Evolutionary conservation across 257 asterid species (phyloP).

Genomic region (Solanum medicagineum): DNA sequence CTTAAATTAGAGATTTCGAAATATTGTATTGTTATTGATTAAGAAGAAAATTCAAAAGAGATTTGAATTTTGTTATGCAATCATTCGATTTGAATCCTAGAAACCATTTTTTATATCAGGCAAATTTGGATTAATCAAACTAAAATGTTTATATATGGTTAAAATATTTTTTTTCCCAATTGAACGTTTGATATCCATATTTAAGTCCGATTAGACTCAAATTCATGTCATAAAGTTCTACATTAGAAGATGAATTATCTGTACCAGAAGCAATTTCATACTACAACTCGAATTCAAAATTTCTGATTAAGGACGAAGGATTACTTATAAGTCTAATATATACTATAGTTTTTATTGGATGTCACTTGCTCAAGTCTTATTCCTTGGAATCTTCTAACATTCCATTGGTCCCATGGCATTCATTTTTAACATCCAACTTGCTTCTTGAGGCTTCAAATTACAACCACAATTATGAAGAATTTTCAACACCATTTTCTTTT

Average conservation of each 20-base stretch:
- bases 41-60: background rate
- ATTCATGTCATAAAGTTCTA: background rate
- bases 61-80: too few relatives aligned
- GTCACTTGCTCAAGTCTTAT: background rate
- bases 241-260: background rate
- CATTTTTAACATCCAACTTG: background rate
- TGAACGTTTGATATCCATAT: accelerated
- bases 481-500: background rate
- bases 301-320: accelerated
- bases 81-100: background rate
- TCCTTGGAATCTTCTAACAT: background rate
- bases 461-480: background rate
- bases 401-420: background rate
- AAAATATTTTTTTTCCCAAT: background rate
- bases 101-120: background rate
- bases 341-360: background rate
- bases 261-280: background rate
- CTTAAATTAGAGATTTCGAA: background rate
- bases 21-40: too few relatives aligned
- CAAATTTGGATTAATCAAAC: background rate
- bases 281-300: accelerated
- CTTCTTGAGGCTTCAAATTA: background rate
- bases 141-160: background rate
- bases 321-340: background rate
- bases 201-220: accelerated